Conservation (phyloP, 139 green algal genomes). For the Chlorella sp. region DNA sequence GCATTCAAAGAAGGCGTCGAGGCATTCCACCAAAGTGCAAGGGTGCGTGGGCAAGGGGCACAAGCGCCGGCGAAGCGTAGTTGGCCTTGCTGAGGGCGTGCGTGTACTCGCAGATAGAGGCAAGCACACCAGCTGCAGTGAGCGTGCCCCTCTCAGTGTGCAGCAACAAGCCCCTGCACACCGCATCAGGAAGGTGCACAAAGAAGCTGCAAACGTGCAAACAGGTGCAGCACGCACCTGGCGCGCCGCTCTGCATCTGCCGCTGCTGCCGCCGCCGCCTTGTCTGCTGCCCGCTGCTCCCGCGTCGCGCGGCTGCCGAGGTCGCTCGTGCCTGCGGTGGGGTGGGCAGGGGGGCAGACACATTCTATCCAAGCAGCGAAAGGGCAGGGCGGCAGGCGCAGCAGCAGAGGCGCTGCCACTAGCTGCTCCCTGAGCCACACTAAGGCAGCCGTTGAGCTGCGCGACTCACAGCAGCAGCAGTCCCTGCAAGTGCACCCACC, state of each 20-base stretch:
- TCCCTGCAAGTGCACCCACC: too few species aligned
- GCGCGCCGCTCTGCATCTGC: conserved; percentile 47
- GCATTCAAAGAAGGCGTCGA: neutral
- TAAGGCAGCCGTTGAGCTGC: too few species aligned
- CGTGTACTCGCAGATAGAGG: too few species aligned
- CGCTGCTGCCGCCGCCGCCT: conserved; percentile 32
- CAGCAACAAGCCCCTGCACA: too few species aligned
- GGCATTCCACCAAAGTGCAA: neutral
- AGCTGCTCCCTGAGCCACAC: too few species aligned
- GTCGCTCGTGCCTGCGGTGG: conserved; percentile 31
- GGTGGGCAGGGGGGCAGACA: neutral
- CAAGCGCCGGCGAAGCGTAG: conserved; percentile 65
- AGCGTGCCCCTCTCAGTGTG: too few species aligned
- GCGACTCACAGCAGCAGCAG: too few species aligned
- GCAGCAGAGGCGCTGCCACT: too few species aligned
- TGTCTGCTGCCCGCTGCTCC: neutral
- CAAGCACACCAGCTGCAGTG: too few species aligned
- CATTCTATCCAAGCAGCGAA: too few species aligned
- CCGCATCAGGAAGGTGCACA: neutral
- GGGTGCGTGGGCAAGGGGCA: neutral
- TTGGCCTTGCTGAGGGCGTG: conserved; percentile 75
- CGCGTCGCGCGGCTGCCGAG: conserved; percentile 57
- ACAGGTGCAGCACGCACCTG: conserved; percentile 21
- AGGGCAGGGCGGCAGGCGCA: too few species aligned
- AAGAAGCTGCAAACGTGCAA: neutral